These are phyloP conservation scores for Loxodes magnus DNA, from an alignment of 73 alveolate species.

Conservation along the genomic window DNA sequence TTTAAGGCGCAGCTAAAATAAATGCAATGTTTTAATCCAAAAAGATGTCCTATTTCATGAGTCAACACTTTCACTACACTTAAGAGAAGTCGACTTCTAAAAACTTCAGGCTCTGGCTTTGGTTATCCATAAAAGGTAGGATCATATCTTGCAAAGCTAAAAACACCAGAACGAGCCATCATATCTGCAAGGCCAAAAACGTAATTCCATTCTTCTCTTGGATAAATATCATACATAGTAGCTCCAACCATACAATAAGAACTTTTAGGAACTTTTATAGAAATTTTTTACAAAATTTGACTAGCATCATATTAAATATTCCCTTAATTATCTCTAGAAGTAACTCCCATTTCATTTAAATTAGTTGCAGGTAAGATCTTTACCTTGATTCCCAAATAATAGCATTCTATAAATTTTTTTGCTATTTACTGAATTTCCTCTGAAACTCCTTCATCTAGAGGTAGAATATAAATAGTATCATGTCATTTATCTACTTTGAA, in stretches of 20 bases:
- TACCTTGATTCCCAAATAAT: conserved; percentile 24
- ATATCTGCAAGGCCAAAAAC: conserved; percentile 53
- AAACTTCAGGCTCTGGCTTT: background rate
- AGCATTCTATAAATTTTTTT: conserved; percentile 14
- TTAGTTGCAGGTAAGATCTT: conserved; percentile 12
- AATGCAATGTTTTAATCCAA: conserved; percentile 78
- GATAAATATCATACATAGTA: conserved; percentile 68
- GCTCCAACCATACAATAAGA: conserved; percentile 68
- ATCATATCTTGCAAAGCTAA: conserved; percentile 50
- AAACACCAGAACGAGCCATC: conserved; percentile 42
- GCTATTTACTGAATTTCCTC: conserved; percentile 12
- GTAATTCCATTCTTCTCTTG: conserved; percentile 60
- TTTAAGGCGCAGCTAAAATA: conserved; percentile 77
- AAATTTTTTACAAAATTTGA: conserved; percentile 41
- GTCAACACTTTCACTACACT: conserved; percentile 77
- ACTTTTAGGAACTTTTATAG: conserved; percentile 56
- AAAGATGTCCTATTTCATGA: conserved; percentile 82
- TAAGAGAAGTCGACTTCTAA: conserved; percentile 1
- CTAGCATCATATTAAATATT: conserved; percentile 38
- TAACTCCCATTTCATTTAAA: conserved; percentile 9
- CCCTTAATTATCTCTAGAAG: conserved; percentile 13
- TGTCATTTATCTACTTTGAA: too few relatives aligned
- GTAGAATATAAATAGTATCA: conserved; percentile 30
- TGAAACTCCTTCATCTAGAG: conserved; percentile 16
- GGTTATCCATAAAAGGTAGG: conserved; percentile 22